Conservation (phyloP, 768 basidiomycete species). For the Pleurotus eryngii region DNA sequence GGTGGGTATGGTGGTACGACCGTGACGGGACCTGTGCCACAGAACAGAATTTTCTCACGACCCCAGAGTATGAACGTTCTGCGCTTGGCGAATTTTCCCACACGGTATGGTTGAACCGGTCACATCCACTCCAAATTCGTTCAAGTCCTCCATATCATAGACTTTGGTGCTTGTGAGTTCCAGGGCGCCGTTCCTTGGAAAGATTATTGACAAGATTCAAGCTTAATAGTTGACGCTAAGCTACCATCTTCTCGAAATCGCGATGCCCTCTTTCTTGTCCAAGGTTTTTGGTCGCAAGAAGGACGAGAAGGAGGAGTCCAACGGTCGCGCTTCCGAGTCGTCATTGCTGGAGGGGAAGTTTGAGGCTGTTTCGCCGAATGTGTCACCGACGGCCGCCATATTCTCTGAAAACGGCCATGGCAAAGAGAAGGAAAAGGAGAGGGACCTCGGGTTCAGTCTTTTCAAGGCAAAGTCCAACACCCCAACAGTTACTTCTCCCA, state of each 20-base stretch:
- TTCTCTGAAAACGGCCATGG: slow-evolving; percentile 33
- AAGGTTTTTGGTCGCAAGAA: slow-evolving; percentile 78
- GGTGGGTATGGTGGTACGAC: no score
- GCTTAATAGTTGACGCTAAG: neutral
- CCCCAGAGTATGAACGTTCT: no score
- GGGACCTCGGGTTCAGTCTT: slow-evolving; percentile 43
- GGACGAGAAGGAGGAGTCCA: slow-evolving; percentile 46
- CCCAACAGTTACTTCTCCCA: slow-evolving; percentile 14
- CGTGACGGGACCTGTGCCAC: no score
- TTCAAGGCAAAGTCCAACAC: slow-evolving; percentile 46
- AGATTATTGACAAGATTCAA: neutral
- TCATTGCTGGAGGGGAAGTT: slow-evolving; percentile 72
- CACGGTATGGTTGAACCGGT: slow-evolving; percentile 8
- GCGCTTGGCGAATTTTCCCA: neutral
- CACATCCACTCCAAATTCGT: neutral
- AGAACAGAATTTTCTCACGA: no score
- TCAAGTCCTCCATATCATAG: slow-evolving; percentile 4
- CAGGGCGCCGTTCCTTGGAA: neutral
- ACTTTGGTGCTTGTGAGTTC: slow-evolving; percentile 1
- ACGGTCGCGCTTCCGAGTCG: slow-evolving; percentile 32
- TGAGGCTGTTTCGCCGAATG: slow-evolving; percentile 58
- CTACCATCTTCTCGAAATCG: slow-evolving; percentile 13
- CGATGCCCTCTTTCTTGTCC: slow-evolving; percentile 69
- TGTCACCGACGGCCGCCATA: slow-evolving; percentile 35
- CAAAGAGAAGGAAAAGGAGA: slow-evolving; percentile 37